Evolutionary conservation across 371 early-diverging fungal genomes (phyloP).

Genomic region (Mucor saturninus): DNA sequence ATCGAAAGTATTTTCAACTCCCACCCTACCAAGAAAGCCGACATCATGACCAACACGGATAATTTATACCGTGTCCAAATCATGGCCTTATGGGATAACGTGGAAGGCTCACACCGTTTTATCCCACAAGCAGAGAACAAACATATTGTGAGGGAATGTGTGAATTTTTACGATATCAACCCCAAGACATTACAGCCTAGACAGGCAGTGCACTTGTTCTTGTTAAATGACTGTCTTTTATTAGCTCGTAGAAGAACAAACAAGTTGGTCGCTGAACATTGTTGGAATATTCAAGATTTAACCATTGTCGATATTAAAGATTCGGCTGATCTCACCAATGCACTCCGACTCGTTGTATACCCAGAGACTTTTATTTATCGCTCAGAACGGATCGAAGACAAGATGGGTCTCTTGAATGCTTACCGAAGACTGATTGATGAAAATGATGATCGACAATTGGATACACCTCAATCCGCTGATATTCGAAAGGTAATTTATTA

Average conservation of each 20-base stretch:
- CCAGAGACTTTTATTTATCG: slow-evolving; percentile 79
- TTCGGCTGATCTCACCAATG: slow-evolving; percentile 56
- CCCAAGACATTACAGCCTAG: slow-evolving; percentile 74
- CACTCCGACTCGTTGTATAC: slow-evolving; percentile 75
- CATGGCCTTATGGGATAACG: slow-evolving; percentile 72
- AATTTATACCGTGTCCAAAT: slow-evolving; percentile 70
- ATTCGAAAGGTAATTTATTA: slow-evolving; percentile 11
- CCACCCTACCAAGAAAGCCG: slow-evolving; percentile 25
- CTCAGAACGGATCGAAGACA: slow-evolving; percentile 74
- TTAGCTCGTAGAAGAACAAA: slow-evolving; percentile 80
- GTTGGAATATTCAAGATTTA: slow-evolving; percentile 76
- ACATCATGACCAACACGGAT: slow-evolving; percentile 55
- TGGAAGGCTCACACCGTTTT: slow-evolving; percentile 81
- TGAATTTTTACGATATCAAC: slow-evolving; percentile 79
- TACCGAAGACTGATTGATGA: slow-evolving; percentile 73
- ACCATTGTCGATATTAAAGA: slow-evolving; percentile 84
- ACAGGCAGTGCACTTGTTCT: slow-evolving; percentile 77
- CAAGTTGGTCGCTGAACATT: slow-evolving; percentile 80
- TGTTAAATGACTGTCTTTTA: slow-evolving; percentile 83
- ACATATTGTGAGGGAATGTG: slow-evolving; percentile 81
- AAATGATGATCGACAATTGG: slow-evolving; percentile 54
- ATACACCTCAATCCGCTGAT: slow-evolving; percentile 29
- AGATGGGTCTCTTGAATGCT: slow-evolving; percentile 69
- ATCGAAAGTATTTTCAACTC: slow-evolving; percentile 5
- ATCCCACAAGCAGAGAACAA: slow-evolving; percentile 77